These are phyloP conservation scores for Suzukiozyma palmioleophila DNA, from an alignment of 1,139 yeast genomes.

Conservation along the genomic window DNA sequence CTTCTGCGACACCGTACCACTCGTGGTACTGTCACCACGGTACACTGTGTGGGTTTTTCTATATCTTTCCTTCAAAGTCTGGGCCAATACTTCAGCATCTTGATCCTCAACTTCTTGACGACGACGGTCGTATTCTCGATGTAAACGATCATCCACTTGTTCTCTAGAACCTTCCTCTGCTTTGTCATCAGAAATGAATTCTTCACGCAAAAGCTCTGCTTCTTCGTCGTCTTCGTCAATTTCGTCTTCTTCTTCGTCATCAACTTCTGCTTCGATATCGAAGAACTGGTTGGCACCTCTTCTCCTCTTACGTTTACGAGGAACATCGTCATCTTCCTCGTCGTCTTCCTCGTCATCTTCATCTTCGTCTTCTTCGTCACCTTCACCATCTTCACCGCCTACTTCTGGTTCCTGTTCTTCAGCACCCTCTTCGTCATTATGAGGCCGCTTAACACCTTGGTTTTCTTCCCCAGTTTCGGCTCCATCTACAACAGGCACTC, in stretches of 20 bases:
- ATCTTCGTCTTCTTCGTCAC: slow-evolving; percentile 52
- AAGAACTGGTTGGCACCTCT: slow-evolving; percentile 83
- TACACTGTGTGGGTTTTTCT: slow-evolving; percentile 84
- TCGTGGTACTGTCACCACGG: slow-evolving; percentile 77
- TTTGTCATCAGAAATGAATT: slow-evolving; percentile 73
- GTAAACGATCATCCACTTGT: slow-evolving; percentile 62
- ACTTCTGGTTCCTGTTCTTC: slow-evolving; percentile 7
- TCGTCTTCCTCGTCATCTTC: slow-evolving; percentile 59
- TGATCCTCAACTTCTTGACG: slow-evolving; percentile 88
- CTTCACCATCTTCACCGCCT: slow-evolving; percentile 10
- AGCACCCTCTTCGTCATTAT: background rate
- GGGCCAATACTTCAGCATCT: slow-evolving; percentile 93
- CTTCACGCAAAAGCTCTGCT: slow-evolving; percentile 82
- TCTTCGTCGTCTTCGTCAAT: slow-evolving; percentile 86
- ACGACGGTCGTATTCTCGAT: slow-evolving; percentile 87
- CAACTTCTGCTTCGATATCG: slow-evolving; percentile 99
- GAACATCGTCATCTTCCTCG: slow-evolving; percentile 42
- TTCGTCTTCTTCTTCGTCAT: slow-evolving; percentile 95
- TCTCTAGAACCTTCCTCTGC: slow-evolving; percentile 44
- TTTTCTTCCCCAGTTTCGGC: slow-evolving; percentile 11
- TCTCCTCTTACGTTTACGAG: slow-evolving; percentile 54
- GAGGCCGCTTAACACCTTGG: slow-evolving; percentile 5
- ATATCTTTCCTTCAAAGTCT: slow-evolving; percentile 86
- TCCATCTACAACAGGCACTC: slow-evolving; percentile 9
- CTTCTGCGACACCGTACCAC: slow-evolving; percentile 84